These are phyloP conservation scores for Mycena polygramma DNA, from an alignment of 768 basidiomycete species.

Conservation along the genomic window DNA sequence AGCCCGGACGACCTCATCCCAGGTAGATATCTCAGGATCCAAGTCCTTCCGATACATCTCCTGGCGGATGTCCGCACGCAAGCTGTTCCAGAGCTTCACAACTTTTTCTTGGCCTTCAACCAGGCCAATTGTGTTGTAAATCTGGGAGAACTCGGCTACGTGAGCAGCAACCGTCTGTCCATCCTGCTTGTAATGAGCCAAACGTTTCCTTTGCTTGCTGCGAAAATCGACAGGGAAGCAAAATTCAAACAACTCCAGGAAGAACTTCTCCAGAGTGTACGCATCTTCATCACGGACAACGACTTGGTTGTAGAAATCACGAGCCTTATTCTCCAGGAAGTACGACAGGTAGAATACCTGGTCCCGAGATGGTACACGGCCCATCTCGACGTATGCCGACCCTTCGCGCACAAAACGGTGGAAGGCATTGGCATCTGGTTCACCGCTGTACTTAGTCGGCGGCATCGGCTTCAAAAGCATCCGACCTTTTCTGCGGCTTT, in stretches of 20 bases:
- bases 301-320: slow-evolving; percentile 49
- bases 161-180: slow-evolving; percentile 39
- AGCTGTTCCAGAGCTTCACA: slow-evolving; percentile 44
- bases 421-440: slow-evolving; percentile 38
- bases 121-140: slow-evolving; percentile 42
- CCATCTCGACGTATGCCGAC: slow-evolving; percentile 41
- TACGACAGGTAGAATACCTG: slow-evolving; percentile 42
- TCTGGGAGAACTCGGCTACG: slow-evolving; percentile 40
- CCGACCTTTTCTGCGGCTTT: background rate
- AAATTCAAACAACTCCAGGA: slow-evolving; percentile 50
- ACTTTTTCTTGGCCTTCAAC: slow-evolving; percentile 40
- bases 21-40: slow-evolving; percentile 32
- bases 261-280: slow-evolving; percentile 48
- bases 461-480: slow-evolving; percentile 42
- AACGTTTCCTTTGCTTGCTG: slow-evolving; percentile 12
- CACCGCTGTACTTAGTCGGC: slow-evolving; percentile 45
- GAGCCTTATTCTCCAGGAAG: slow-evolving; percentile 48
- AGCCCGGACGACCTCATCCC: slow-evolving; percentile 40
- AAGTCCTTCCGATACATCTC: slow-evolving; percentile 41
- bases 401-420: slow-evolving; percentile 45
- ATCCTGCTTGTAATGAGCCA: slow-evolving; percentile 18
- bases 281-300: slow-evolving; percentile 41
- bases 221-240: slow-evolving; percentile 51
- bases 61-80: slow-evolving; percentile 37
- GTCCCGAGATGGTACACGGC: slow-evolving; percentile 22